Percentiles rank a stretch among this genome's conserved stretches.
phyloP scores from a whole-genome alignment of 2,329 filamentous ascomycete genomes.

The Talaromyces albobiverticillius region DNA sequence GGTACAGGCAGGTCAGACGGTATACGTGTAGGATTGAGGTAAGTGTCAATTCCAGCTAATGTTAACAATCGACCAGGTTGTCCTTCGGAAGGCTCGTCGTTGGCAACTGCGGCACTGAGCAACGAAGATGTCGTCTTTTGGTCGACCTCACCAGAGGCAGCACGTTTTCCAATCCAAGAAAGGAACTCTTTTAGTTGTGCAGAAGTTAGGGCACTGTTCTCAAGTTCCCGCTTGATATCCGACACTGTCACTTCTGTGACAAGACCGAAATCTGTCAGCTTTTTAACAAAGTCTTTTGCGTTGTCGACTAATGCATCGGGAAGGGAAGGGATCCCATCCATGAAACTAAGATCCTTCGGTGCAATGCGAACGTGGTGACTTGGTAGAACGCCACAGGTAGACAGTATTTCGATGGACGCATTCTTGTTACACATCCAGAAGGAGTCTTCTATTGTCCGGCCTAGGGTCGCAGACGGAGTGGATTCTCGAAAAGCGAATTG shows the following conservation, averaged over 20 bases:
- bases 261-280: constrained; percentile 78
- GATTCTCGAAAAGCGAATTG: constrained; percentile 89
- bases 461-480: constrained; percentile 79
- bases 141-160: constrained; percentile 70
- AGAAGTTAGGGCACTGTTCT: constrained; percentile 74
- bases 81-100: constrained; percentile 56
- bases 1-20: constrained; percentile 79
- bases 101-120: constrained; percentile 66
- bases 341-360: constrained; percentile 70
- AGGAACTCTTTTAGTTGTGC: constrained; percentile 79
- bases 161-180: constrained; percentile 74
- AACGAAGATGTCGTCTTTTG: constrained; percentile 63
- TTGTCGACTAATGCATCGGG: constrained; percentile 70
- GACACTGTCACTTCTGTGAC: constrained; percentile 82
- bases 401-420: constrained; percentile 81
- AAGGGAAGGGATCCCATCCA: constrained; percentile 83
- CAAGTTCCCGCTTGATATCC: constrained; percentile 81
- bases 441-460: constrained; percentile 84
- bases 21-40: constrained; percentile 73
- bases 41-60: constrained; percentile 71
- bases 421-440: constrained; percentile 92
- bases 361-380: constrained; percentile 77
- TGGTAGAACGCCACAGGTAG: constrained; percentile 80
- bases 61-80: constrained; percentile 70
- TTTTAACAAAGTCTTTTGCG: constrained; percentile 70